Conservation (phyloP, 1,284 basidiomycete species). For the Pisolithus thermaeus region DNA sequence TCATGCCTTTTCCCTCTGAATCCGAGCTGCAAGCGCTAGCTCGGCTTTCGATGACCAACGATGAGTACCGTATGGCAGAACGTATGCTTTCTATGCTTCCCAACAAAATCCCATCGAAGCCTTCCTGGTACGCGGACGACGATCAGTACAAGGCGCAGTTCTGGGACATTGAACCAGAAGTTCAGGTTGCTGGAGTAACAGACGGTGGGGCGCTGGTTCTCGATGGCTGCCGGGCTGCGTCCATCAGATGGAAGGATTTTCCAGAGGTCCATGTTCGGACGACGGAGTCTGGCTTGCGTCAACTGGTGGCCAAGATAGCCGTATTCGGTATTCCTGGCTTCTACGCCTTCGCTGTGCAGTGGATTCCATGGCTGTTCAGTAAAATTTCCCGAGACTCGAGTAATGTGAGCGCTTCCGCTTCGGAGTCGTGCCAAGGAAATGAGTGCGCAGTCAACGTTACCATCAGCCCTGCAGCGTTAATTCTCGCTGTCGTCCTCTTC, state of each 20-base stretch:
- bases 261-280: constrained; percentile 8
- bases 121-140: constrained; percentile 14
- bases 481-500: not conserved
- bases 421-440: no score
- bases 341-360: not conserved
- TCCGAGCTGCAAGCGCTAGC: constrained; percentile 13
- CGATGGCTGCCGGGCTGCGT: constrained; percentile 13
- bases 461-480: not conserved
- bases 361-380: not conserved
- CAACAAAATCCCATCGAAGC: not conserved
- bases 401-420: no score
- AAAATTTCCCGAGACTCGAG: no score
- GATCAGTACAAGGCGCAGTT: constrained; percentile 13
- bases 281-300: constrained; percentile 8
- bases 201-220: constrained; percentile 13
- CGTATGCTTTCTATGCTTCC: constrained; percentile 18
- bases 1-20: constrained; percentile 10
- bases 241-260: constrained; percentile 18
- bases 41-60: constrained; percentile 19
- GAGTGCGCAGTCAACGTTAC: no score
- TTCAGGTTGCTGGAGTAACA: constrained; percentile 16
- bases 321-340: constrained; percentile 6
- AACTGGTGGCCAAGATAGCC: constrained; percentile 4
- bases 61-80: constrained; percentile 15
- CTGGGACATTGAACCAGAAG: constrained; percentile 15